These are phyloP conservation scores for Xylaria sp. DNA, from an alignment of 2,329 filamentous ascomycete species.

Conservation along the genomic window DNA sequence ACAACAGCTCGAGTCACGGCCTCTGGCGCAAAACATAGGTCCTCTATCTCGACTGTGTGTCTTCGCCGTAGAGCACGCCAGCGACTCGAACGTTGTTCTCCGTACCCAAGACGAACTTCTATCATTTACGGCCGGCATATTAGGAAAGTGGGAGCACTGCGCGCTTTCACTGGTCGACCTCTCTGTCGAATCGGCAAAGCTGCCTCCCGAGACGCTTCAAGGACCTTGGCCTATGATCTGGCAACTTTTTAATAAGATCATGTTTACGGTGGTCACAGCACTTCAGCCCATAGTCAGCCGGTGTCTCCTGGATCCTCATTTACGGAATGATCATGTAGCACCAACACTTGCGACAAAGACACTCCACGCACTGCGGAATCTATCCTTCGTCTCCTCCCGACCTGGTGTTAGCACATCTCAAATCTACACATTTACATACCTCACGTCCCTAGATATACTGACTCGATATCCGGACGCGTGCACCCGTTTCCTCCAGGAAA, in stretches of 20 bases:
- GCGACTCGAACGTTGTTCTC: constrained; percentile 58
- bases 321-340: constrained; percentile 60
- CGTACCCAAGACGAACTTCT: constrained; percentile 69
- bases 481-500: constrained; percentile 73
- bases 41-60: constrained; percentile 72
- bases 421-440: constrained; percentile 84
- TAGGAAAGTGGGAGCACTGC: constrained; percentile 78
- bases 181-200: constrained; percentile 69
- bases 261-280: constrained; percentile 80
- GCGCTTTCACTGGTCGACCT: constrained; percentile 78
- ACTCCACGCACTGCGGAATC: constrained; percentile 77
- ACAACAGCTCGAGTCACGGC: constrained; percentile 66
- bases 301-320: constrained; percentile 61
- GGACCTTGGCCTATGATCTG: constrained; percentile 77
- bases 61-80: constrained; percentile 69
- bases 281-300: constrained; percentile 79
- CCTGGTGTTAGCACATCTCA: constrained; percentile 80
- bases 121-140: constrained; percentile 72
- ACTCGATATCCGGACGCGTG: constrained; percentile 74
- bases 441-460: constrained; percentile 84
- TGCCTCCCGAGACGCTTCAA: constrained; percentile 73
- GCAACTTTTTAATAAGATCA: constrained; percentile 76
- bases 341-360: constrained; percentile 75
- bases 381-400: constrained; percentile 84
- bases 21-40: constrained; percentile 73